phyloP scores from a whole-genome alignment of 345 rosid genomes.

The Erucastrum elatum region DNA sequence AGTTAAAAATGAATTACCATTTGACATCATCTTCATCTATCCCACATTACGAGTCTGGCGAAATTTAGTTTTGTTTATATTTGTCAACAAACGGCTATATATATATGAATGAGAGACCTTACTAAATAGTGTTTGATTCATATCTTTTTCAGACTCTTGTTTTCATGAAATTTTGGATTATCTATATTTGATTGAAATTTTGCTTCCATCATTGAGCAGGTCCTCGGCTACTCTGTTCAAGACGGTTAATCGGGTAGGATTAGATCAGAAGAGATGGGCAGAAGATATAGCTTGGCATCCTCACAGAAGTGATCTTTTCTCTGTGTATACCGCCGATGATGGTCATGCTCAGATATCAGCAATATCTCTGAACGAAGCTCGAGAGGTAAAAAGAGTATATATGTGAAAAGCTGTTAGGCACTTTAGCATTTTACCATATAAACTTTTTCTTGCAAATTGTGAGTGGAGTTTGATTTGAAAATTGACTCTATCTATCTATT shows the following conservation, averaged over 20 bases:
- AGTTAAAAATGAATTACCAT: neutral
- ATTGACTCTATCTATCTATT: neutral
- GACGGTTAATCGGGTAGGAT: slow-evolving; percentile 25
- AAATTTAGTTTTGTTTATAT: neutral
- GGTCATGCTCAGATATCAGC: slow-evolving; percentile 39
- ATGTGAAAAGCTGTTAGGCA: neutral
- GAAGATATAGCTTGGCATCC: slow-evolving; percentile 47
- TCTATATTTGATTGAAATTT: neutral
- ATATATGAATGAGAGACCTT: neutral
- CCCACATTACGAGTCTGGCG: neutral
- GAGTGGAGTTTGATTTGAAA: neutral
- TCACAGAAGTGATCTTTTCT: slow-evolving; percentile 38
- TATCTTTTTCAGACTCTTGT: neutral
- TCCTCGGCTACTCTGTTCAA: slow-evolving; percentile 25
- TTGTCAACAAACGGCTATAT: slow-evolving; percentile 8
- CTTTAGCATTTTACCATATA: neutral
- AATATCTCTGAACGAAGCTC: slow-evolving; percentile 29
- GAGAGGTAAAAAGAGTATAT: slow-evolving; percentile 22
- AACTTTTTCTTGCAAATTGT: neutral
- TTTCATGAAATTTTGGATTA: neutral
- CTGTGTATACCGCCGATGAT: slow-evolving; percentile 39
- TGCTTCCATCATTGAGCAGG: slow-evolving; percentile 26
- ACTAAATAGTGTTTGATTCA: neutral
- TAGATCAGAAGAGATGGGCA: slow-evolving; percentile 41
- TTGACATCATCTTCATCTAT: slow-evolving; percentile 7